Evolutionary conservation across 352 stramenopile genomes (phyloP), one percentile per base, ranked within the genome.

Genomic region (Thalassiosira sp.): DNA sequence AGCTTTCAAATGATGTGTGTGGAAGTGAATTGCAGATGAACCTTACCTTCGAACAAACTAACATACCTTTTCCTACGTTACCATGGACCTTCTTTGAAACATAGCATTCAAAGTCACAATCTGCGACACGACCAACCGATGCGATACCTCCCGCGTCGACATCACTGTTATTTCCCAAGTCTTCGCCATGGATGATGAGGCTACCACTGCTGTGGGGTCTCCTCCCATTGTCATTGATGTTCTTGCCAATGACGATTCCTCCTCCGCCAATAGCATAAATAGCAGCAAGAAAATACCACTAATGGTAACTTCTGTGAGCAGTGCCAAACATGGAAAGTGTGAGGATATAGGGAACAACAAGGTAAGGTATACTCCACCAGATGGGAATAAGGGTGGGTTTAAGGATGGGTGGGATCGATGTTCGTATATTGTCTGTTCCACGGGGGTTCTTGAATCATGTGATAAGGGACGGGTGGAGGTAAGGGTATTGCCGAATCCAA

Each of bases 351-450:
- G 51, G 5, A 60, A 60, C 51, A 20, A 51, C 49, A 2, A 22
- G 27, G 42, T 43, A 22, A 24, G 22, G 18, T 48, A 48, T 8
- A 57, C 31, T 11, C 59, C 42, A 16, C 60, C 43, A 46, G 28
- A n/a, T n/a, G n/a, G n/a, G n/a, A n/a, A n/a, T n/a, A n/a, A n/a
- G n/a, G n/a, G n/a, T n/a, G n/a, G n/a, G n/a, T n/a, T n/a, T n/a
- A n/a, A n/a, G n/a, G n/a, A n/a, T n/a, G 67, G 35, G 8, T 43
- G 13, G 42, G 68, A 71, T 48, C 10, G 35, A 16, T 71, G 68
- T 16, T n/a, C 53, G 3, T 71, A 77, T 18, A 60, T 42, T 20
- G 68, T 65, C 22, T 77, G 68, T 53, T 48, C 46, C 3, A 54
- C 35, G 3, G 13, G 42, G 18, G 15, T 5, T 60, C 3, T 22